Evolutionary conservation across 2,329 filamentous ascomycete genomes (phyloP).

Genomic region (Beauveria sp.): DNA sequence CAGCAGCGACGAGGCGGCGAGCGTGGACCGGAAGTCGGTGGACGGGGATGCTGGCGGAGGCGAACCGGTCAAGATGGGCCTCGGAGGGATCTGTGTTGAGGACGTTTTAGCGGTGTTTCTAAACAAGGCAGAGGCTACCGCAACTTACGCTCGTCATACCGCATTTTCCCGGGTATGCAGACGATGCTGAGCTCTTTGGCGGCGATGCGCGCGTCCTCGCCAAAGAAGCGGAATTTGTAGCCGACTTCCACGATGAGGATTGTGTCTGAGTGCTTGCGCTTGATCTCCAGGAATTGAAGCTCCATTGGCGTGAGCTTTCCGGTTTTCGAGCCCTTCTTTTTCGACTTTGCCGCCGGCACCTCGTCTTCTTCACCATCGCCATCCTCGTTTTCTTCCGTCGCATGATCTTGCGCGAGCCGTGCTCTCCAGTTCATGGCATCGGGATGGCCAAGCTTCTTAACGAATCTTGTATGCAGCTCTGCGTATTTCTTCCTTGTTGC

Average conservation of each 20-base stretch:
- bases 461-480: constrained; percentile 73
- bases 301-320: constrained; percentile 92
- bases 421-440: constrained; percentile 68
- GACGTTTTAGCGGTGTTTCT: constrained; percentile 2
- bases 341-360: constrained; percentile 34
- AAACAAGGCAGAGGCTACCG: not conserved
- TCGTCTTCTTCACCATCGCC: constrained; percentile 50
- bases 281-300: constrained; percentile 87
- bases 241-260: constrained; percentile 89
- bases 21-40: constrained; percentile 89
- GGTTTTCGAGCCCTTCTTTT: constrained; percentile 63
- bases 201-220: constrained; percentile 83
- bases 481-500: constrained; percentile 52
- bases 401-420: constrained; percentile 47
- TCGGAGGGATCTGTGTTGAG: constrained; percentile 63
- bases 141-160: constrained; percentile 76
- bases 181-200: constrained; percentile 90
- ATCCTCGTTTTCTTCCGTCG: constrained; percentile 45
- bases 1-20: constrained; percentile 83
- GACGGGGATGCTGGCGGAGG: constrained; percentile 90
- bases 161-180: constrained; percentile 90
- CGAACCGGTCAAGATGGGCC: constrained; percentile 84
- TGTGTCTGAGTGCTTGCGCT: constrained; percentile 82
- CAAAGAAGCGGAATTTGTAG: constrained; percentile 97
- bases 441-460: constrained; percentile 80